A percentile compares a stretch with the other conserved stretches of the same genome.
Evolutionary conservation across 148 eudicot species (phyloP).

Genomic region (Nepenthes gracilis): DNA sequence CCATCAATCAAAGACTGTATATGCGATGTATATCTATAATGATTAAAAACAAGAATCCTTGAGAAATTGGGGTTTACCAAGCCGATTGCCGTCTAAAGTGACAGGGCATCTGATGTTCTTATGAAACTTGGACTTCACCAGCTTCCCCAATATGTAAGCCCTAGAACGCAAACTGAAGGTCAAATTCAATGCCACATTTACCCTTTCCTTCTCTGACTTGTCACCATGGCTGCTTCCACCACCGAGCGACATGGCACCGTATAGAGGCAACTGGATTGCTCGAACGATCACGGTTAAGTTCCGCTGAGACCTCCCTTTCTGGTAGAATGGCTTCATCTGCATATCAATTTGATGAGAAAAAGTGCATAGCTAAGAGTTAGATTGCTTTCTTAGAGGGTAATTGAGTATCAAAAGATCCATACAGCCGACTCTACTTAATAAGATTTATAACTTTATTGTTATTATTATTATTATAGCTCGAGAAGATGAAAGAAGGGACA

Average conservation of each 20-base stretch:
- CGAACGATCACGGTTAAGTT: constrained; percentile 24
- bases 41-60: constrained; percentile 28
- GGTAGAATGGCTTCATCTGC: constrained; percentile 64
- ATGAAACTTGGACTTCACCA: constrained; percentile 67
- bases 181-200: constrained; percentile 48
- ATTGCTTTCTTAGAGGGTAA: too few relatives aligned
- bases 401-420: too few relatives aligned
- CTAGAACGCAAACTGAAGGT: constrained; percentile 62
- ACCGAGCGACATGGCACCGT: constrained; percentile 46
- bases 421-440: too few relatives aligned
- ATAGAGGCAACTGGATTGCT: constrained; percentile 53
- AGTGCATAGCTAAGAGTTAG: too few relatives aligned
- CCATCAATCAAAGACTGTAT: too few relatives aligned
- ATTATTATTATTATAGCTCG: too few relatives aligned
- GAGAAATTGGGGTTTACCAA: constrained; percentile 47
- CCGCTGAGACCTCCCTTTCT: constrained; percentile 49
- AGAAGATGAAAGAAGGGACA: too few relatives aligned
- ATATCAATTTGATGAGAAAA: neutral
- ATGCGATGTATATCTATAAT: too few relatives aligned
- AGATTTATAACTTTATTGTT: too few relatives aligned
- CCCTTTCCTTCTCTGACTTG: constrained; percentile 12
- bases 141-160: constrained; percentile 63
- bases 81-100: constrained; percentile 26
- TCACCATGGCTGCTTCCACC: constrained; percentile 12
- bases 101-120: constrained; percentile 37